Percentiles rank a stretch among this genome's conserved stretches.
Evolutionary conservation across 495 filamentous ascomycete genomes (phyloP).

Genomic region (Tuber umbilicatum): DNA sequence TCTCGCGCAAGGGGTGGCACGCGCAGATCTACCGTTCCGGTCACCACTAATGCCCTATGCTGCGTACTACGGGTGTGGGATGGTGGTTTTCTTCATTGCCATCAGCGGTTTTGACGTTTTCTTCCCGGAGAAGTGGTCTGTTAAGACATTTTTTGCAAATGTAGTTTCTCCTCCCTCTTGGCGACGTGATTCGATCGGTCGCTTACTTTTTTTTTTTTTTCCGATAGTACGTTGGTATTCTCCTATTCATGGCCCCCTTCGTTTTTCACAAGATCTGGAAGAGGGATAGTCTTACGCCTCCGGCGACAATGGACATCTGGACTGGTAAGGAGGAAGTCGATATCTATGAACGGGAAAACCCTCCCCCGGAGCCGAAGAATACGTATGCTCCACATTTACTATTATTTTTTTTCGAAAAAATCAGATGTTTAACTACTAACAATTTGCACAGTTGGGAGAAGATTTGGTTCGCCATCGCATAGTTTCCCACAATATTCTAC

Average conservation of each 20-base stretch:
- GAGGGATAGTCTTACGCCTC: constrained; percentile 46
- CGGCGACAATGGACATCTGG: constrained; percentile 55
- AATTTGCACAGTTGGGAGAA: constrained; percentile 27
- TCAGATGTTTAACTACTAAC: not conserved
- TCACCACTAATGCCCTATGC: constrained; percentile 34
- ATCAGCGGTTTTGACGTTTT: constrained; percentile 39
- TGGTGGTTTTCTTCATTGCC: constrained; percentile 30
- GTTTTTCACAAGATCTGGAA: constrained; percentile 48
- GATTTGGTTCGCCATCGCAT: constrained; percentile 34
- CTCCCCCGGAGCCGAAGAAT: constrained; percentile 25
- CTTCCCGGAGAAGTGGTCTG: constrained; percentile 25
- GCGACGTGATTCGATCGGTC: constrained; percentile 41
- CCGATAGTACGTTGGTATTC: constrained; percentile 55
- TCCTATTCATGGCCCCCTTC: constrained; percentile 54
- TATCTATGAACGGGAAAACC: constrained; percentile 45
- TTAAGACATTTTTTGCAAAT: constrained; percentile 21
- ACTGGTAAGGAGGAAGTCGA: constrained; percentile 60
- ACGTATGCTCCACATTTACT: constrained; percentile 12
- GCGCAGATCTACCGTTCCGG: constrained; percentile 28
- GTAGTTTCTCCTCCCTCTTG: constrained; percentile 11
- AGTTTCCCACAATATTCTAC: not conserved
- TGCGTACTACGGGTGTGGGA: constrained; percentile 34
- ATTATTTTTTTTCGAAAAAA: not conserved
- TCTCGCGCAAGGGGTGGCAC: constrained; percentile 25
- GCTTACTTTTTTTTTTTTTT: not conserved